Percentiles rank a stretch among this genome's conserved stretches.
phyloP scores from a whole-genome alignment of 331 rosid species.

The Phaseolus coccineus region DNA sequence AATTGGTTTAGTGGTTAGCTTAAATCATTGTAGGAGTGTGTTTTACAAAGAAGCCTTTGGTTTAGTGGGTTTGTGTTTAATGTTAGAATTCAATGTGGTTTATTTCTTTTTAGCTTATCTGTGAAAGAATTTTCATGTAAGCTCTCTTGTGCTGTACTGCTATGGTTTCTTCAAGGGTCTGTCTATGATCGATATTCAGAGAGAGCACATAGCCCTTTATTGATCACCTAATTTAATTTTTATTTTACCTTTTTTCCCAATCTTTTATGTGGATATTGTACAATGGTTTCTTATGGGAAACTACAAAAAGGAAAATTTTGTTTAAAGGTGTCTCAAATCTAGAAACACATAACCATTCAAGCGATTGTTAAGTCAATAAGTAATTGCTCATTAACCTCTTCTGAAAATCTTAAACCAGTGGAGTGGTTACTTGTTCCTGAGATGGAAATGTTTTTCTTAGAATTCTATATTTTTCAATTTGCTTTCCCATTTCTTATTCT shows the following conservation, averaged over 20 bases:
- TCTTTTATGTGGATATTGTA: neutral
- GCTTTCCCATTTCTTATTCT: neutral
- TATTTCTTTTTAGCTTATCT: no score
- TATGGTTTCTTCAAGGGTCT: no score
- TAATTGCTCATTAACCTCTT: conserved; percentile 1
- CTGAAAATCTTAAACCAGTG: neutral
- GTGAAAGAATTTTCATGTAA: no score
- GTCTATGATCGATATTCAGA: no score
- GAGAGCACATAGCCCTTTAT: no score
- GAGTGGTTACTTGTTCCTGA: neutral
- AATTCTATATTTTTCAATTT: neutral
- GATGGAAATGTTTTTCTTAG: no score
- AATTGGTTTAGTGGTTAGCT: neutral
- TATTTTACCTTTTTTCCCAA: no score
- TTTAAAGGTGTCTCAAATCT: neutral
- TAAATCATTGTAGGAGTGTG: neutral
- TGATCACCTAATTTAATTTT: no score
- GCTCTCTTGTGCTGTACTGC: no score
- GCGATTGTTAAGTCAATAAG: neutral
- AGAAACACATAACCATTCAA: neutral
- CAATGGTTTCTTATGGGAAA: neutral
- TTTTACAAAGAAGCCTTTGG: no score
- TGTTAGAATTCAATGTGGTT: no score
- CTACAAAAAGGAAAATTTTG: neutral
- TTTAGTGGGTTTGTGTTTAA: no score